Conservation (phyloP, 2,329 filamentous ascomycete species). For the Stemphylium lycopersici region DNA sequence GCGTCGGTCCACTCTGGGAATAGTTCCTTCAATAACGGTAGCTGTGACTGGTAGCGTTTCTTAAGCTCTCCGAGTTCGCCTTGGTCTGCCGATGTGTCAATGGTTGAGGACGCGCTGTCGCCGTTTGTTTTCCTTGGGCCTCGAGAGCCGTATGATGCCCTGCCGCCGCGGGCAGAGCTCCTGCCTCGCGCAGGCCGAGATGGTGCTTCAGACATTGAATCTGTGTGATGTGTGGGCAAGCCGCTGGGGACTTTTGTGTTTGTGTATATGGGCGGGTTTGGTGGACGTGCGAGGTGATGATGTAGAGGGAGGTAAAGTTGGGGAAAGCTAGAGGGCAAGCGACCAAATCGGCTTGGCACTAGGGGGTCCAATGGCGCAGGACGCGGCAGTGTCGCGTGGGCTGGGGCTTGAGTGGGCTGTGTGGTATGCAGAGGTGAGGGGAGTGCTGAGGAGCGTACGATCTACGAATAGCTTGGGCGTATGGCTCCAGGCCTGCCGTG, state of each 20-base stretch:
- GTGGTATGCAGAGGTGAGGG: constrained; percentile 16
- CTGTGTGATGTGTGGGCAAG: constrained; percentile 49
- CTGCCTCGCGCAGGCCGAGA: constrained; percentile 87
- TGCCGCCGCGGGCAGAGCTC: constrained; percentile 85
- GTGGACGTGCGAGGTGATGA: constrained; percentile 39
- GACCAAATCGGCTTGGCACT: constrained; percentile 38
- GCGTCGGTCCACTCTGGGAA: constrained; percentile 96
- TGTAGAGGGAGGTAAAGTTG: constrained; percentile 41
- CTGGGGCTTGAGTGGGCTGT: constrained; percentile 16
- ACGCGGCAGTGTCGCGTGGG: constrained; percentile 29
- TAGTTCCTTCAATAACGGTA: constrained; percentile 85
- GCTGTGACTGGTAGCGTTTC: constrained; percentile 82
- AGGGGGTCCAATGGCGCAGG: constrained; percentile 23
- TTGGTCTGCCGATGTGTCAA: constrained; percentile 75
- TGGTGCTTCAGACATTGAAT: constrained; percentile 91
- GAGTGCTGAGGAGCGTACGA: constrained; percentile 15
- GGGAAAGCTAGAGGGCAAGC: constrained; percentile 41
- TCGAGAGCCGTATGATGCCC: constrained; percentile 68
- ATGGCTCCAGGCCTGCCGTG: constrained; percentile 13
- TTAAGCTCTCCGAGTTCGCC: constrained; percentile 91
- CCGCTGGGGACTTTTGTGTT: constrained; percentile 28
- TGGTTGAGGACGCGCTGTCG: constrained; percentile 66
- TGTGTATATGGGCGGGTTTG: constrained; percentile 30
- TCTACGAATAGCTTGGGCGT: constrained; percentile 10
- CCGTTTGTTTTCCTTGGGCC: constrained; percentile 68